Conservation (phyloP, 148 eudicot species). For the Dianthus caryophyllus region DNA sequence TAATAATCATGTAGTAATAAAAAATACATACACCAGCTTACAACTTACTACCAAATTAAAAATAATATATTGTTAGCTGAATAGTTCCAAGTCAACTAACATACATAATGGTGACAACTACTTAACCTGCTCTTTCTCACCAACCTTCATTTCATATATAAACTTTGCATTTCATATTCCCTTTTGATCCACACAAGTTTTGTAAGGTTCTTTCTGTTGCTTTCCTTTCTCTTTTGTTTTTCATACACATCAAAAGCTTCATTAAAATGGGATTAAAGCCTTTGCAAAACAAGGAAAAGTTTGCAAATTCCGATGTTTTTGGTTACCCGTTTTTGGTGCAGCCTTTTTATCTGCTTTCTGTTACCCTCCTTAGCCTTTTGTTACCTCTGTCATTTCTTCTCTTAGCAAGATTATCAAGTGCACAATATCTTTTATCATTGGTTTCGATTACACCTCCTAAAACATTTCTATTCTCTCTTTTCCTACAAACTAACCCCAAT, state of each 20-base stretch:
- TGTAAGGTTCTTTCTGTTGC: background rate
- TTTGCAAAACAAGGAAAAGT: slow-evolving; percentile 33
- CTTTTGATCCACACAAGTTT: slow-evolving; percentile 19
- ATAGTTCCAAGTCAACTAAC: slow-evolving; percentile 27
- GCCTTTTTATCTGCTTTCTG: slow-evolving; percentile 44
- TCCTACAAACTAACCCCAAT: slow-evolving; percentile 42
- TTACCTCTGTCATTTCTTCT: slow-evolving; percentile 79
- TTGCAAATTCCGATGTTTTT: slow-evolving; percentile 5
- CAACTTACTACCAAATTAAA: slow-evolving; percentile 9
- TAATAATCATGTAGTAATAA: slow-evolving; percentile 3
- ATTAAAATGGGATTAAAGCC: slow-evolving; percentile 32
- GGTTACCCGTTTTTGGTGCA: slow-evolving; percentile 15
- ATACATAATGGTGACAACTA: slow-evolving; percentile 44
- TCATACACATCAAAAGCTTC: background rate
- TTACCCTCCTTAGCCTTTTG: slow-evolving; percentile 73
- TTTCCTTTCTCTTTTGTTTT: background rate
- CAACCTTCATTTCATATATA: slow-evolving; percentile 26
- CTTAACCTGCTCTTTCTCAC: slow-evolving; percentile 27
- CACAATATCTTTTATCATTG: slow-evolving; percentile 40
- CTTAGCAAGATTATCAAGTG: slow-evolving; percentile 63
- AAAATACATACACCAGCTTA: slow-evolving; percentile 16
- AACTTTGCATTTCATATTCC: slow-evolving; percentile 13
- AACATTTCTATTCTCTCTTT: slow-evolving; percentile 31
- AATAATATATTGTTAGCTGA: background rate
- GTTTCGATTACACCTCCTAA: slow-evolving; percentile 19